A percentile compares a stretch with the other conserved stretches of the same genome.
These are phyloP conservation scores for Casuarina glauca DNA, from an alignment of 306 rosid species.

Conservation along the genomic window DNA sequence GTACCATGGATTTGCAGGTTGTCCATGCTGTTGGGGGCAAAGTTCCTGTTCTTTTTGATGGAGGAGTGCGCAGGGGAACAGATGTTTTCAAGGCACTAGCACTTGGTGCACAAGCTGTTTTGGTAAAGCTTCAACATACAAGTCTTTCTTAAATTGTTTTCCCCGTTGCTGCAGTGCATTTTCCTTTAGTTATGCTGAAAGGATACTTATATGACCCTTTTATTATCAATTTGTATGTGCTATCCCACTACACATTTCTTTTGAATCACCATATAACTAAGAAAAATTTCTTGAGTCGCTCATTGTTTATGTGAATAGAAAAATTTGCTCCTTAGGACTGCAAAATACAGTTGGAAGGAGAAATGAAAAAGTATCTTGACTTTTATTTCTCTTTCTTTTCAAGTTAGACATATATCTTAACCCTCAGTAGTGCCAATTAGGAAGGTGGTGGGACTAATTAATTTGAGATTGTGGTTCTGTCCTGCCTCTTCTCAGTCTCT, in stretches of 20 bases:
- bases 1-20: slow-evolving; percentile 34
- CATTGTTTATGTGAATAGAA: neutral
- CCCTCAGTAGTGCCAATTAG: neutral
- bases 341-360: neutral
- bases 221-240: no score
- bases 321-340: neutral
- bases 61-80: slow-evolving; percentile 66
- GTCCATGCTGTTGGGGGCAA: slow-evolving; percentile 51
- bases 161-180: no score
- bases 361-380: neutral
- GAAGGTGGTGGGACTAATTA: no score
- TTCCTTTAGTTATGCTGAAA: neutral
- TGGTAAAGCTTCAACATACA: slow-evolving; percentile 35
- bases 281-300: neutral
- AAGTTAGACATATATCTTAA: neutral
- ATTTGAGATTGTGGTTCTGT: no score
- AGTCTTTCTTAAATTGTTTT: neutral
- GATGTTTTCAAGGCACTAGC: slow-evolving; percentile 67
- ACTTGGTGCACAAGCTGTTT: slow-evolving; percentile 68
- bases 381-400: no score
- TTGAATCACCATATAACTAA: neutral
- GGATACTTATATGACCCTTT: neutral
- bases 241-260: neutral
- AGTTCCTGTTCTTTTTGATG: slow-evolving; percentile 59
- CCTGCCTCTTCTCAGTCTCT: no score